Evolutionary conservation across 352 stramenopile species (phyloP).

Genomic region (Phytophthora litchii): DNA sequence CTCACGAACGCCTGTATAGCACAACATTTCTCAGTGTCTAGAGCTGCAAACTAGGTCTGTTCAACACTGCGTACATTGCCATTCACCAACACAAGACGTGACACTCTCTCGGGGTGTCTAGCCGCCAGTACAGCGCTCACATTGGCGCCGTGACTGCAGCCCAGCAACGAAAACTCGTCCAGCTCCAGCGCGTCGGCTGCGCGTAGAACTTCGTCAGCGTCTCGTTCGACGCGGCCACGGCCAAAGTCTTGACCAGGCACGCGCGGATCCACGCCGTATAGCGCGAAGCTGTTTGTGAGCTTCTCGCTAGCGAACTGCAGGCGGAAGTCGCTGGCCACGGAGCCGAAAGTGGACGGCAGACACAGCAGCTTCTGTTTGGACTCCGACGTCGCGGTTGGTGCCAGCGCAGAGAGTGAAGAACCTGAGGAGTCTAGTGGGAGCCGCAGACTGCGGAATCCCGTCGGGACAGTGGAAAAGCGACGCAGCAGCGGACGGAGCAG

Average conservation of each 20-base stretch:
- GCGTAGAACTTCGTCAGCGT: constrained; percentile 72
- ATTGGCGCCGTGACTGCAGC: constrained; percentile 81
- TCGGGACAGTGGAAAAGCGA: constrained; percentile 23
- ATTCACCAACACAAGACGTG: constrained; percentile 77
- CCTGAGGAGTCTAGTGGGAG: constrained; percentile 40
- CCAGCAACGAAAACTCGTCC: constrained; percentile 75
- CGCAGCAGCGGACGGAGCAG: constrained; percentile 22
- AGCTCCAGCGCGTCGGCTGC: constrained; percentile 64
- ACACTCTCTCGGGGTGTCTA: constrained; percentile 68
- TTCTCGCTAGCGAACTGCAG: constrained; percentile 52
- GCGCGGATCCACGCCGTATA: constrained; percentile 73
- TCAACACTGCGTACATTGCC: constrained; percentile 62
- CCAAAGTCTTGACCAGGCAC: constrained; percentile 56
- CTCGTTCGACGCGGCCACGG: constrained; percentile 62
- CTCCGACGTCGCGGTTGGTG: constrained; percentile 12
- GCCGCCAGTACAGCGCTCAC: constrained; percentile 70
- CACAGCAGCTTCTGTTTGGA: constrained; percentile 56
- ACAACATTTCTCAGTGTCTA: constrained; percentile 18
- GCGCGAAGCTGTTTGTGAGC: constrained; percentile 54
- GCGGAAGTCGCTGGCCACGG: constrained; percentile 63
- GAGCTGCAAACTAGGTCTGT: constrained; percentile 2
- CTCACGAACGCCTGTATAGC: constrained; percentile 68
- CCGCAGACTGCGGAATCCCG: constrained; percentile 38
- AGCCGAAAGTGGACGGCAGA: constrained; percentile 71
- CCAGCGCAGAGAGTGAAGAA: constrained; percentile 54